Conservation (phyloP, 768 basidiomycete species). For the Leucocoprinus birnbaumii region DNA sequence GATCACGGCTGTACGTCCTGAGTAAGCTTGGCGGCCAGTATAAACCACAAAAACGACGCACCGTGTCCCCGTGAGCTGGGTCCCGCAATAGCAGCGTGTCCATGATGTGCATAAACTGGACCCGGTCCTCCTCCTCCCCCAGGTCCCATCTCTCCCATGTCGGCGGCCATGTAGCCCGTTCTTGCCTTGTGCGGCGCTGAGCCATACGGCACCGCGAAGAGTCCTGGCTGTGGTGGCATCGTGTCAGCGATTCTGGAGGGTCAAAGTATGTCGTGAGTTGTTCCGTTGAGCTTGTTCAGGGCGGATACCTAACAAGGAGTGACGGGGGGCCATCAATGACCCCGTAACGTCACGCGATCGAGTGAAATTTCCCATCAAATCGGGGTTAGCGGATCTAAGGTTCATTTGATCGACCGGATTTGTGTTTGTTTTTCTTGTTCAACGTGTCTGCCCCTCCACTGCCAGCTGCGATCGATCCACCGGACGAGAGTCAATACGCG, state of each 20-base stretch:
- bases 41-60: conserved; percentile 18
- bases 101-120: conserved; percentile 34
- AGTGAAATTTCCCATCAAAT: not conserved
- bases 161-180: conserved; percentile 15
- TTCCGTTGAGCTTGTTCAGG: not conserved
- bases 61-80: conserved; percentile 41
- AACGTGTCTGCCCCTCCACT: no score
- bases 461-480: no score
- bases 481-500: no score
- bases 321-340: not conserved
- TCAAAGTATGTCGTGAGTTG: not conserved
- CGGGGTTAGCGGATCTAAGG: not conserved
- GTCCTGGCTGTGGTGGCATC: conserved; percentile 71
- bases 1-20: conserved; percentile 8
- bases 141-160: conserved; percentile 25
- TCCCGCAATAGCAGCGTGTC: conserved; percentile 37
- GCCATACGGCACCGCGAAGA: conserved; percentile 61
- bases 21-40: not conserved
- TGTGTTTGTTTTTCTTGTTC: not conserved
- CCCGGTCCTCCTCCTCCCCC: not conserved
- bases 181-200: conserved; percentile 27
- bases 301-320: not conserved
- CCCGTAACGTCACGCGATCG: not conserved
- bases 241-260: not conserved
- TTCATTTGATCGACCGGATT: not conserved